Percentiles rank a stretch among this genome's conserved stretches.
phyloP scores from a whole-genome alignment of 2,329 filamentous ascomycete species.

The Albifimbria verrucaria region DNA sequence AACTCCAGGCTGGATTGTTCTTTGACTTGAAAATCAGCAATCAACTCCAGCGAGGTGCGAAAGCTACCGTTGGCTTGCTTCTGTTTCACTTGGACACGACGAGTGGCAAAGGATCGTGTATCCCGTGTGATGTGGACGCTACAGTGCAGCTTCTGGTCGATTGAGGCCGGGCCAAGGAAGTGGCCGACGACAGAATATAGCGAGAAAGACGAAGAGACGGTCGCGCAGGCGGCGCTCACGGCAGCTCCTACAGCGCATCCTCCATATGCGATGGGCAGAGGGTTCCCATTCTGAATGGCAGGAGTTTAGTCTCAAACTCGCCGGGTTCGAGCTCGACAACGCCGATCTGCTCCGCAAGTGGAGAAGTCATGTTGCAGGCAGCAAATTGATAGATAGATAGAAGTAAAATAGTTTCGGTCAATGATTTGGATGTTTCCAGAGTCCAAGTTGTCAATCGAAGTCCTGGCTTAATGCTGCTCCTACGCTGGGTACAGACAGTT shows the following conservation, averaged over 20 bases:
- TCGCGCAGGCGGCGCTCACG: slow-evolving; percentile 36
- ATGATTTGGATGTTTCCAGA: neutral
- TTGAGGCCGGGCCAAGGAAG: slow-evolving; percentile 43
- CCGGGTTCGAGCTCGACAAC: slow-evolving; percentile 16
- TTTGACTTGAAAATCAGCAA: slow-evolving; percentile 43
- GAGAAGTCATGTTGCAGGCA: slow-evolving; percentile 6
- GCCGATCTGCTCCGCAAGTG: slow-evolving; percentile 15
- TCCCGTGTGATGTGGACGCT: slow-evolving; percentile 34
- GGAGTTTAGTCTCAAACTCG: slow-evolving; percentile 21
- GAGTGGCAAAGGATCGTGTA: slow-evolving; percentile 45
- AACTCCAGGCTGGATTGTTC: slow-evolving; percentile 36
- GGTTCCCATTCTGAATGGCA: slow-evolving; percentile 29
- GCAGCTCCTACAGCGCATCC: slow-evolving; percentile 40
- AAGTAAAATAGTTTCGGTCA: neutral
- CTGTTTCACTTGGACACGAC: slow-evolving; percentile 42
- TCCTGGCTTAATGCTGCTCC: too few relatives aligned
- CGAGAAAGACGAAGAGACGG: slow-evolving; percentile 31
- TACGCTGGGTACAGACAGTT: too few relatives aligned
- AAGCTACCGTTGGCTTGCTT: slow-evolving; percentile 28
- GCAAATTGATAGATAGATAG: neutral
- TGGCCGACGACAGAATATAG: slow-evolving; percentile 45
- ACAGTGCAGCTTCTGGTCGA: slow-evolving; percentile 32
- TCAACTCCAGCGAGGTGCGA: slow-evolving; percentile 37
- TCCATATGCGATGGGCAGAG: slow-evolving; percentile 37
- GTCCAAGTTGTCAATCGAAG: too few relatives aligned